Evolutionary conservation across 305 asterid genomes (phyloP), one percentile per base, ranked within the genome.

Genomic region (Andrographis paniculata): DNA sequence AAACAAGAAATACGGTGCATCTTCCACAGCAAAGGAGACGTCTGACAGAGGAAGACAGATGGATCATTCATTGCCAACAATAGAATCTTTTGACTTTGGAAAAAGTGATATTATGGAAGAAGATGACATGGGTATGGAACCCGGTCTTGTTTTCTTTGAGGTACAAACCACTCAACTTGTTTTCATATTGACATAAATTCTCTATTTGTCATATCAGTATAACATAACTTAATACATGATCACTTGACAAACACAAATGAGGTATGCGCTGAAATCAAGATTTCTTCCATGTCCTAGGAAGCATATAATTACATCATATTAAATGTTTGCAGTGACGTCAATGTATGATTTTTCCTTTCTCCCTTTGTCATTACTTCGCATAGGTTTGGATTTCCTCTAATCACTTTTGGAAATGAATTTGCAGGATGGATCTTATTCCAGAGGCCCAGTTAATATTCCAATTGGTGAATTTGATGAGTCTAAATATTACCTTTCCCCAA

Each of bases 371-470:
- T 7, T 27, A 53, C 48, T 18, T 39, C 39, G 41, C 55, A 27
- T 60, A 16, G 30, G 48, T 53, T 31, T 43, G 56, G 43, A n/a
- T 39, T 27, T 35, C 40, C n/a, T 2, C n/a, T 35, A 38, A 14
- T 42, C 51, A 42, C 14, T 27, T 63, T 41, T 20, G 18, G 23
- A 48, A 45, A 42, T 58, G 49, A 57, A 58, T 67, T 64, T 75
- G 59, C 88, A 91, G 99, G 99, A 91, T 75, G 95, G 99, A 50
- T 91, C 99, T 58, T 91, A 83, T 64, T 87, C 99, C n/a, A 87
- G 99, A 68, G 99, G 99, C 47, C 96, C 96, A 5, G 73, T 79
- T 67, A 87, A 79, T 53, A 87, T 87, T 48, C 95, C 86, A 4
- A 63, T 91, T 51, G 80, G 87, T 56, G 99, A 69, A 58, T 8